These are phyloP conservation scores for Lichtheimia ramosa DNA, from an alignment of 371 early-diverging fungal genomes.

Conservation along the genomic window DNA sequence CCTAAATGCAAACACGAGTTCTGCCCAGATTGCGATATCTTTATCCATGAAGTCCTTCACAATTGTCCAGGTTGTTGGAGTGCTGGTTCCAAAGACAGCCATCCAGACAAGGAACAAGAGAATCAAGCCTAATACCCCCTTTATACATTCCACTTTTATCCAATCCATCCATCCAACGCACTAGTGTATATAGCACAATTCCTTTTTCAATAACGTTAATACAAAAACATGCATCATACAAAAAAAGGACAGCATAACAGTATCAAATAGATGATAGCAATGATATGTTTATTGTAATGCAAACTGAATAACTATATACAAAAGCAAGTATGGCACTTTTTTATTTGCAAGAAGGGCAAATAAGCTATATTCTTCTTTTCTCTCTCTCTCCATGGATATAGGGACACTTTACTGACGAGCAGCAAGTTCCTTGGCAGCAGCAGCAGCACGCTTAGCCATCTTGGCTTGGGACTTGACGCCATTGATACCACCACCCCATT, in stretches of 20 bases:
- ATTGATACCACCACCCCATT: slow-evolving; percentile 98
- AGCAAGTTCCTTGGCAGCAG: slow-evolving; percentile 68
- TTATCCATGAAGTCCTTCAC: slow-evolving; percentile 90
- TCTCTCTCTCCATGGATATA: no score
- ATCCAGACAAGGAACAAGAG: background rate
- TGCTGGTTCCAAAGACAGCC: slow-evolving; percentile 2
- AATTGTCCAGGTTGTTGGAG: slow-evolving; percentile 90
- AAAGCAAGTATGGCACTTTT: no score
- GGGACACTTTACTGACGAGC: slow-evolving; percentile 44
- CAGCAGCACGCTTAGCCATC: slow-evolving; percentile 77
- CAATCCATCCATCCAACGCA: no score
- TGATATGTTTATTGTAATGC: no score
- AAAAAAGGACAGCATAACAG: no score
- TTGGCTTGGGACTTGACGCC: slow-evolving; percentile 88
- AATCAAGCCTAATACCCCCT: background rate
- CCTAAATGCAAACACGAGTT: slow-evolving; percentile 78
- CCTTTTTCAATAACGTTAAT: no score
- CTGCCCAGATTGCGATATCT: slow-evolving; percentile 93
- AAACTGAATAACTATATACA: no score
- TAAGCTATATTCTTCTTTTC: no score
- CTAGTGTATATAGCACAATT: no score
- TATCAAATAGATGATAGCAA: no score
- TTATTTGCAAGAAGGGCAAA: no score
- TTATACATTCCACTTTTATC: background rate
- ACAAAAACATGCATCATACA: no score